A percentile compares a stretch with the other conserved stretches of the same genome.
phyloP scores from a whole-genome alignment of 192 early-diverging fungal genomes.

The Podila verticillata region DNA sequence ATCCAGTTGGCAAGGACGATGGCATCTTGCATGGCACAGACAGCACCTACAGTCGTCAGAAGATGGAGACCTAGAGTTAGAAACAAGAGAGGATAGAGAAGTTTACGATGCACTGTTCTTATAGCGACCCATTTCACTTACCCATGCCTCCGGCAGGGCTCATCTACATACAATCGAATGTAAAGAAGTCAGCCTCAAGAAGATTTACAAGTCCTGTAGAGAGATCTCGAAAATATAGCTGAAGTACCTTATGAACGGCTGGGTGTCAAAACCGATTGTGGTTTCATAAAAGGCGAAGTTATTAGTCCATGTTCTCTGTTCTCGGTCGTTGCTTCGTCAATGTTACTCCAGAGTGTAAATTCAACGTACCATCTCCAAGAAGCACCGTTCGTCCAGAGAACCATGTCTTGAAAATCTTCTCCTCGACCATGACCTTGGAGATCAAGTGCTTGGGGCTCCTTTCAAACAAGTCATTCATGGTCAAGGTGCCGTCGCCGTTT shows the following conservation, averaged over 20 bases:
- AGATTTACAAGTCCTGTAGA: too few species aligned
- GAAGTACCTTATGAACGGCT: too few species aligned
- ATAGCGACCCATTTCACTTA: neutral
- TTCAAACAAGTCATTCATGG: constrained; percentile 9
- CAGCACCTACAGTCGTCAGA: neutral
- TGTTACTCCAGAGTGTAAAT: too few species aligned
- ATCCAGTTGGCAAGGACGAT: neutral
- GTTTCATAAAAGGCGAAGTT: too few species aligned
- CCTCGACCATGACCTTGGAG: constrained; percentile 22
- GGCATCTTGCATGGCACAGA: neutral
- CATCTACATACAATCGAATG: neutral
- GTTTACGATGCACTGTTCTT: too few species aligned
- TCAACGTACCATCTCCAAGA: constrained; percentile 25
- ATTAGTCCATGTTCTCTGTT: too few species aligned
- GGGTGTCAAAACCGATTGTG: too few species aligned
- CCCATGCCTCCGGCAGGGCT: neutral
- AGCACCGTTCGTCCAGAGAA: constrained; percentile 16
- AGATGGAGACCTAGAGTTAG: neutral
- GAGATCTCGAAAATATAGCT: too few species aligned
- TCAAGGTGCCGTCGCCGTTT: neutral
- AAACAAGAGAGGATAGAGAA: too few species aligned
- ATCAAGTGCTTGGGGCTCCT: neutral
- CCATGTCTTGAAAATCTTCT: constrained; percentile 39
- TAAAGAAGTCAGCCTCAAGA: too few species aligned
- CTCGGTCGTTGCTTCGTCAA: too few species aligned